Percentiles rank a stretch among this genome's conserved stretches.
These are phyloP conservation scores for Acorus calamus DNA, from an alignment of 106 monocot species.

Conservation along the genomic window DNA sequence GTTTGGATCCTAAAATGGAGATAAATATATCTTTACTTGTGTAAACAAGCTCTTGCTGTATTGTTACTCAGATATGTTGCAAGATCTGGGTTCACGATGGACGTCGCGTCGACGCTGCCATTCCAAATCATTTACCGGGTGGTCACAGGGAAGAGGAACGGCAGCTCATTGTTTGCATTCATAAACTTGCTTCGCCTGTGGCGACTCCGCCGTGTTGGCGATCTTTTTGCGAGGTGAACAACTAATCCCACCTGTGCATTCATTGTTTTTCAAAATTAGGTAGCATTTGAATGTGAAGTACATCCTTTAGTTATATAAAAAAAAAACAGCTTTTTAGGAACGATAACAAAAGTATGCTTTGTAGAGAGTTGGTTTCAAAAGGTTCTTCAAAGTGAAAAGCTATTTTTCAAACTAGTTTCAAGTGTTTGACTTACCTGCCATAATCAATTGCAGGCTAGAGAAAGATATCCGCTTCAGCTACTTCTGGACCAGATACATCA, in stretches of 20 bases:
- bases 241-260: not conserved
- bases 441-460: constrained; percentile 13
- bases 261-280: no score
- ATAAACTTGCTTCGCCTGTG: constrained; percentile 29
- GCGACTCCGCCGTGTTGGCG: constrained; percentile 24
- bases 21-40: no score
- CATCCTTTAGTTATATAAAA: no score
- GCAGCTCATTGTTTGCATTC: constrained; percentile 9
- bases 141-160: constrained; percentile 4
- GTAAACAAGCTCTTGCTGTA: no score
- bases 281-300: no score
- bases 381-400: no score
- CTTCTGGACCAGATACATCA: constrained; percentile 19
- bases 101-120: constrained; percentile 28
- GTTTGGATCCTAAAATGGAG: no score
- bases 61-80: constrained; percentile 11
- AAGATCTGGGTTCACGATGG: constrained; percentile 22
- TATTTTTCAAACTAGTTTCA: no score
- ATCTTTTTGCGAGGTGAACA: constrained; percentile 21
- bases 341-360: no score
- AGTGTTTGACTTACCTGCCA: no score
- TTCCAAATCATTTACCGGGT: constrained; percentile 14
- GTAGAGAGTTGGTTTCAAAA: no score
- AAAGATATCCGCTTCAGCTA: constrained; percentile 31
- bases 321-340: no score